These are phyloP conservation scores for Aspergillus indologenus DNA, from an alignment of 495 filamentous ascomycete species.

Conservation along the genomic window DNA sequence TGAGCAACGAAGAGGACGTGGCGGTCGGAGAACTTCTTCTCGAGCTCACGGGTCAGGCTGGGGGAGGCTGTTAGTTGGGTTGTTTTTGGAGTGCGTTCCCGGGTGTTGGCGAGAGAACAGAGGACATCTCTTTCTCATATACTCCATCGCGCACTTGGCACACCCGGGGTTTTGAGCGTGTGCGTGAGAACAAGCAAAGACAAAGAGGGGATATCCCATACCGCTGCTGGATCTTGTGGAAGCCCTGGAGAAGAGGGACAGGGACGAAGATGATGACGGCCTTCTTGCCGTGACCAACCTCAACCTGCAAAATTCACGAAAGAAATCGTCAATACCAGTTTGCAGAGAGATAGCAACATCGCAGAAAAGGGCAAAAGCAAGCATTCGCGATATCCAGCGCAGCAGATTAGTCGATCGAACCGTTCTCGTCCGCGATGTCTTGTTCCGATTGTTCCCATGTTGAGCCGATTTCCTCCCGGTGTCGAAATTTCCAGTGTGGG, in stretches of 20 bases:
- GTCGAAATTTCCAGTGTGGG: not conserved
- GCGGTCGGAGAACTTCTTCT: conserved; percentile 99
- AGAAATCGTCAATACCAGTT: conserved; percentile 26
- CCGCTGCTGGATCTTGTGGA: conserved; percentile 99
- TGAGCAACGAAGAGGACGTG: conserved; percentile 98
- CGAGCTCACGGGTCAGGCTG: conserved; percentile 98
- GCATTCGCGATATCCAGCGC: not conserved
- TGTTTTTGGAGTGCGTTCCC: conserved; percentile 2
- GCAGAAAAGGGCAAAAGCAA: not conserved
- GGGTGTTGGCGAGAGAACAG: too few relatives aligned
- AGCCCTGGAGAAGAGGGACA: conserved; percentile 89
- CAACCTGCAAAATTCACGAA: conserved; percentile 62
- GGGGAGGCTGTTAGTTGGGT: conserved; percentile 14
- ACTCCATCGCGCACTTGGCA: conserved; percentile 9
- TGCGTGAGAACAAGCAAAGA: not conserved
- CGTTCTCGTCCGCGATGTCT: not conserved
- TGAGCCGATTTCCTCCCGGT: not conserved
- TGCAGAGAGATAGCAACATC: not conserved
- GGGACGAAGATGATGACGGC: conserved; percentile 99
- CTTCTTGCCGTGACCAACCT: conserved; percentile 99
- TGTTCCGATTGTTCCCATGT: not conserved
- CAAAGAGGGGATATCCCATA: conserved; percentile 46
- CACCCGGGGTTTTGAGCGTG: not conserved
- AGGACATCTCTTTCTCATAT: too few relatives aligned
- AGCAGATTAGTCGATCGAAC: conserved; percentile 1